Conservation (phyloP, 805 yeast genomes). For the Candida silvicultrix region DNA sequence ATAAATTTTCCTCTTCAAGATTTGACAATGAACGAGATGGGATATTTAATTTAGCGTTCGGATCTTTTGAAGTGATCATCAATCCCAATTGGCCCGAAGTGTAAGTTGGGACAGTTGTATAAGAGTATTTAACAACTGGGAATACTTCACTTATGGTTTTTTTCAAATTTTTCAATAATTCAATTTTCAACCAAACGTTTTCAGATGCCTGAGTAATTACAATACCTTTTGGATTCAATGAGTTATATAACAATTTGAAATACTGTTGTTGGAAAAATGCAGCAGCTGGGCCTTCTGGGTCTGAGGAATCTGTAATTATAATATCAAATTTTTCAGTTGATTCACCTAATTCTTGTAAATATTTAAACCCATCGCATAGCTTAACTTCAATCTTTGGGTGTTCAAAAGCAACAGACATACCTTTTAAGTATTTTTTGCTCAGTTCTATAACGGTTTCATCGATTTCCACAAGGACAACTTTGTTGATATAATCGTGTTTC, state of each 20-base stretch:
- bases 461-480: slow-evolving; percentile 79
- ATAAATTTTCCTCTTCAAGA: slow-evolving; percentile 40
- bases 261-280: slow-evolving; percentile 76
- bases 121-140: slow-evolving; percentile 56
- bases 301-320: slow-evolving; percentile 87
- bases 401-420: slow-evolving; percentile 61
- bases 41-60: slow-evolving; percentile 33
- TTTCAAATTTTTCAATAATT: slow-evolving; percentile 42
- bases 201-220: slow-evolving; percentile 78
- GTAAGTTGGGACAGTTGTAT: slow-evolving; percentile 81
- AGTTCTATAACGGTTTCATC: slow-evolving; percentile 77
- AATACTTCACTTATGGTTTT: slow-evolving; percentile 49
- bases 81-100: slow-evolving; percentile 86
- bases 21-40: slow-evolving; percentile 45
- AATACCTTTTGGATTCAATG: slow-evolving; percentile 57
- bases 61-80: slow-evolving; percentile 61
- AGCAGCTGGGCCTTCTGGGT: slow-evolving; percentile 95
- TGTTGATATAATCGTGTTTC: slow-evolving; percentile 60
- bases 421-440: slow-evolving; percentile 65
- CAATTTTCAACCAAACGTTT: slow-evolving; percentile 67
- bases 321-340: slow-evolving; percentile 59
- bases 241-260: slow-evolving; percentile 58
- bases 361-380: slow-evolving; percentile 82
- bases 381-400: slow-evolving; percentile 62
- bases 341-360: slow-evolving; percentile 37